Conservation (phyloP, 2,329 filamentous ascomycete genomes). For the Tolypocladium tundrense region DNA sequence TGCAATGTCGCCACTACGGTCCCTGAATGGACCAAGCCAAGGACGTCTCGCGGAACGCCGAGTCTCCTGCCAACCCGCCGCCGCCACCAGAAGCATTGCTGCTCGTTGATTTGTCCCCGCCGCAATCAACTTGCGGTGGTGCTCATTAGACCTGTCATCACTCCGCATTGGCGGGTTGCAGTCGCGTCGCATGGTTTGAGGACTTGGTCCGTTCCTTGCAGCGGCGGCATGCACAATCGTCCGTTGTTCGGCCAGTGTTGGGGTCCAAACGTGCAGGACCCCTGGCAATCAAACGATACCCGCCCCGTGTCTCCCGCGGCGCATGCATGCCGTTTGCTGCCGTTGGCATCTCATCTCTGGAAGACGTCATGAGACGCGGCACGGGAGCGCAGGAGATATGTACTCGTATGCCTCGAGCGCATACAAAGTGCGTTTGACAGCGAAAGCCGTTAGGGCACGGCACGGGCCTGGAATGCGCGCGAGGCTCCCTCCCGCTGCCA, state of each 20-base stretch:
- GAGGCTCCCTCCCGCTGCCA: background rate
- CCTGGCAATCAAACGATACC: background rate
- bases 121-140: background rate
- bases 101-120: background rate
- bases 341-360: background rate
- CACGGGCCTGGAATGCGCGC: no score
- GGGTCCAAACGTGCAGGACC: background rate
- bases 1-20: background rate
- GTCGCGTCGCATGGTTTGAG: background rate
- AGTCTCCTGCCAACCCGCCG: background rate
- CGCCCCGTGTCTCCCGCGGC: background rate
- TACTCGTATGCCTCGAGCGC: no score
- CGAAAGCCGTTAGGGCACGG: no score
- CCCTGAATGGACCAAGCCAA: background rate
- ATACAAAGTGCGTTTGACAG: no score
- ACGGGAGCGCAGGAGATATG: background rate
- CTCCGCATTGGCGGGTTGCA: background rate
- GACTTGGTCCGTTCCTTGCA: background rate
- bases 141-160: background rate
- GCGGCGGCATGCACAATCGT: background rate
- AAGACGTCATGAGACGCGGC: background rate
- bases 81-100: background rate
- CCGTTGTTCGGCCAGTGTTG: background rate
- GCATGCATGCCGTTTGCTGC: background rate
- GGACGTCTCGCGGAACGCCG: background rate